Base-by-base conservation (phyloP, 805 yeast genomes). In the Candida orba region DNA sequence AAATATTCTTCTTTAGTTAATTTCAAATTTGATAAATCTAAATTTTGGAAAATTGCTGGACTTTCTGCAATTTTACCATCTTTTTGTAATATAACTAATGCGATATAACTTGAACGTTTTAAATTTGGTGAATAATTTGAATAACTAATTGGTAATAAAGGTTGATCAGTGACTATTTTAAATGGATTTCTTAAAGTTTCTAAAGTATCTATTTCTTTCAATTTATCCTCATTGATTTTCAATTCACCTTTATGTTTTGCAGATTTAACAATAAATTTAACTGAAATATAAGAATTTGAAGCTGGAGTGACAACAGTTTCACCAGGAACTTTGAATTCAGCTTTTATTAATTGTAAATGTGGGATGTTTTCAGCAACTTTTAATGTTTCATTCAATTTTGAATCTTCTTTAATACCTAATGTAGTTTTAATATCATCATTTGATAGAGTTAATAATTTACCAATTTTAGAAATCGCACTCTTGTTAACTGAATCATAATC, bases 281-380 rank as follows among this genome's bases (percentile, higher is more conserved):
- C 51, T 27, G 78, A 79, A 46, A 95, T 67, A 63, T 87, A 90
- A 8, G 87, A 79, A 39, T 75, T 74, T 2, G 97, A 78, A 23
- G 75, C 72, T 24, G 96, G 83, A 0, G 89, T 78, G 25, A 85
- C 79, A 27, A 68, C 68, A 14, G 64, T 59, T 67, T 90, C 97
- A 30, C 98, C 98, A 4, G 96, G 91, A 36, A 91, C 96, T 49
- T 75, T 73, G 65, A 88, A 88, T 45, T 76, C 78, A 36, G 95
- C 81, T 41, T 75, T 76, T 25, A 89, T 51, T 14, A 89, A 67
- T 54, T 82, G 78, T 40, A 90, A 63, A 37, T 70, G 64, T 36
- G 97, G 96, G 30, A 89, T 76, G 29, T 72, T 67, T 3, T 74
- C 59, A 1, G 90, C 95, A 45, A 79, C 72, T 4, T 64, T 61